Evolutionary conservation across 208 protist species (phyloP), one percentile per base, ranked within the genome.

Genomic region (Herpetomonas samuelpessoai): DNA sequence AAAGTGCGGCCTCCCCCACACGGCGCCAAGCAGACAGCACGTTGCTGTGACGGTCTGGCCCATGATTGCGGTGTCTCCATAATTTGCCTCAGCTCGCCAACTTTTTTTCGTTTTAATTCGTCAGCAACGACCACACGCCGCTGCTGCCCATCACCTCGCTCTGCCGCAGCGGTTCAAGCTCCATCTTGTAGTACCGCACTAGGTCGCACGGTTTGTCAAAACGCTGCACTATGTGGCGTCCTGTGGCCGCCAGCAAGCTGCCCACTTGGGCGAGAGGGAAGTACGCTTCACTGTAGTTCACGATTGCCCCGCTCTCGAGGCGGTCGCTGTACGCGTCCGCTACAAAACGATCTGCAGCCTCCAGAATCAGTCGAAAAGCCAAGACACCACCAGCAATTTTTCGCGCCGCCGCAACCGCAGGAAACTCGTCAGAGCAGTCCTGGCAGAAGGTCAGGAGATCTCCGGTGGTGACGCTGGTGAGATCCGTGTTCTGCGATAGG

Each of bases 291-390:
- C n/a, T 61, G 60, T n/a, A 64, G 54, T 26, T 58, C 62, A n/a
- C 64, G 46, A 7, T n/a, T 2, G 21, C 10, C 38, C 14, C 51
- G 27, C 21, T 22, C 28, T 18, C 7, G 31, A 73, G 55, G 39
- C 68, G 68, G 24, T 28, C 31, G 28, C 53, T 30, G 47, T 76
- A 76, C n/a, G 62, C 65, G 26, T 74, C 68, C 2, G 56, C 39
- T 18, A 74, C 48, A 51, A 86, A 82, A 30, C 50, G 65, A 35
- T 83, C 75, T 1, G 62, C 71, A 0, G 79, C 62, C 38, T 86
- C 79, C n/a, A 86, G 38, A 31, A 86, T 35, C 0, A 82, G 25
- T 19, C 79, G 74, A 54, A 74, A 80, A 0, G 79, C 71, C 18
- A 83, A 18, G 2, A 80, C 72, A 63, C 39, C 69, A 35, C 58